These are phyloP conservation scores for Datisca glomerata DNA, from an alignment of 306 rosid genomes.

Conservation along the genomic window DNA sequence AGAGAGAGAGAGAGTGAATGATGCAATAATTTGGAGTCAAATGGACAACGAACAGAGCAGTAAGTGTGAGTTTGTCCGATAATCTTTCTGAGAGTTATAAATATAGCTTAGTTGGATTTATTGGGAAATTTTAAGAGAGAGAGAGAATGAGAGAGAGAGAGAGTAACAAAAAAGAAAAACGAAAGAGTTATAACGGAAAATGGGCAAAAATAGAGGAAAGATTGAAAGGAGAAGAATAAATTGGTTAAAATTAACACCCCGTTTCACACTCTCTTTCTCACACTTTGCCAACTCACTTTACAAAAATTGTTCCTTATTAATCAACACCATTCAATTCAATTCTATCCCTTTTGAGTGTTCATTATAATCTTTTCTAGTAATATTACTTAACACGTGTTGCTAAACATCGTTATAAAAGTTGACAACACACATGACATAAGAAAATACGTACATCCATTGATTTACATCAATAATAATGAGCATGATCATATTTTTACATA, in stretches of 20 bases:
- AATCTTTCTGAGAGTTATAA: constrained; percentile 1
- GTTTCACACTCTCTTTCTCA: constrained; percentile 89
- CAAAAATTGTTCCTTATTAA: too few relatives aligned
- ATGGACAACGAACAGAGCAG: constrained; percentile 53
- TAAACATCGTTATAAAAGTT: too few relatives aligned
- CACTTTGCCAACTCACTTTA: constrained; percentile 75
- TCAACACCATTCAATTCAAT: too few relatives aligned
- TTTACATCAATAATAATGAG: too few relatives aligned
- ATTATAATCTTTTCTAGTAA: too few relatives aligned
- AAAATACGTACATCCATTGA: too few relatives aligned
- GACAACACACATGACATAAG: too few relatives aligned
- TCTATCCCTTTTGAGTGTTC: too few relatives aligned
- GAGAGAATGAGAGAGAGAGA: constrained; percentile 7
- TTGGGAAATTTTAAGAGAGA: constrained; percentile 13
- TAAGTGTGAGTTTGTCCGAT: constrained; percentile 49
- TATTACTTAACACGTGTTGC: too few relatives aligned
- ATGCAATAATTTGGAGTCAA: constrained; percentile 30
- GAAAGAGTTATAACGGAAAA: constrained; percentile 40
- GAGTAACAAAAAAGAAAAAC: constrained; percentile 20
- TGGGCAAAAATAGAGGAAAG: constrained; percentile 45
- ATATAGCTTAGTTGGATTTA: constrained; percentile 13
- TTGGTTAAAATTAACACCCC: constrained; percentile 35
- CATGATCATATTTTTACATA: too few relatives aligned
- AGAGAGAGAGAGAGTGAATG: constrained; percentile 15
- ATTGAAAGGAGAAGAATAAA: constrained; percentile 17